A percentile compares a stretch with the other conserved stretches of the same genome.
Conservation (phyloP, 2,329 filamentous ascomycete genomes). For the Ophioceras dolichostomum region DNA sequence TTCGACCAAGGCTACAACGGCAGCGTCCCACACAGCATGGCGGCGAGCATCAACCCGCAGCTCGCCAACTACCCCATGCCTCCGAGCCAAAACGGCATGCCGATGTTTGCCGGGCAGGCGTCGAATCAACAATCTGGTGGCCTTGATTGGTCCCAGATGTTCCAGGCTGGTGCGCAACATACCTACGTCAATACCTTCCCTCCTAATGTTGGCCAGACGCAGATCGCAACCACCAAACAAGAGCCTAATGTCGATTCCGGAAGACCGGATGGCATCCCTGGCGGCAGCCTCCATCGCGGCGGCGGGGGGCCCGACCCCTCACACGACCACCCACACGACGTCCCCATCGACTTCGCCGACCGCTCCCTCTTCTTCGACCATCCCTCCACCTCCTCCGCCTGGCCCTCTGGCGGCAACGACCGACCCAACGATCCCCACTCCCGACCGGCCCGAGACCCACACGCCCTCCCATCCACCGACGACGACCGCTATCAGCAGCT, state of each 20-base stretch:
- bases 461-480: too few species aligned
- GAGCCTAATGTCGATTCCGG: constrained; percentile 46
- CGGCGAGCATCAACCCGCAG: constrained; percentile 47
- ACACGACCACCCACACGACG: too few species aligned
- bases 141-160: constrained; percentile 70
- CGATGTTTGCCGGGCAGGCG: constrained; percentile 48
- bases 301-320: too few species aligned
- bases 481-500: constrained; percentile 40
- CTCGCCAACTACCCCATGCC: constrained; percentile 53
- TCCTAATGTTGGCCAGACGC: constrained; percentile 56
- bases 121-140: constrained; percentile 44
- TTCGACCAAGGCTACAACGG: constrained; percentile 44
- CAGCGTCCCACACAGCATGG: constrained; percentile 49
- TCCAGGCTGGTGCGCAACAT: constrained; percentile 59
- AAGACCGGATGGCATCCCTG: constrained; percentile 31
- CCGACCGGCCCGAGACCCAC: too few species aligned
- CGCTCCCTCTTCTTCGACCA: constrained; percentile 32
- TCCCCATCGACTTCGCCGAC: too few species aligned
- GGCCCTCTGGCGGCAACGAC: constrained; percentile 15
- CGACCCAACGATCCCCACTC: constrained; percentile 28
- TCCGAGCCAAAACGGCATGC: constrained; percentile 49
- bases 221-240: constrained; percentile 52
- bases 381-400: constrained; percentile 26
- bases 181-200: constrained; percentile 51
- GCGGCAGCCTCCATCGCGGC: constrained; percentile 18